phyloP scores from a whole-genome alignment of 257 asterid genomes.

The Cordia subcordata region DNA sequence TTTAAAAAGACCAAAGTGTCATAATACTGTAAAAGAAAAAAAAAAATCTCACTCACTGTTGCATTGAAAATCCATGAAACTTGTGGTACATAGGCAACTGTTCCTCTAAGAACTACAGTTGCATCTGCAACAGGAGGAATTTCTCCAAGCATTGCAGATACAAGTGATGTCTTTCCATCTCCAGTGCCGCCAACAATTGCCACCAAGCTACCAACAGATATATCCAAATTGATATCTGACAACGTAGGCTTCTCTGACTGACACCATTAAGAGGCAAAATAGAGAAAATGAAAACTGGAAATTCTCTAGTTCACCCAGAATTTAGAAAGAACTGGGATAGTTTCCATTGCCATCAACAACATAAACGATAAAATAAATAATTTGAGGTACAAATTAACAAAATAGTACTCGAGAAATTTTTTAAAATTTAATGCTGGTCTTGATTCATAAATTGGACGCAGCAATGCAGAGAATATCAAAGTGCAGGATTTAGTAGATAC shows the following conservation, averaged over 20 bases:
- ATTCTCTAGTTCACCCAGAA: not conserved
- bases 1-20: too few species aligned
- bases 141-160: conserved; percentile 98
- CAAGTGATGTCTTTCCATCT: conserved; percentile 95
- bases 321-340: not conserved
- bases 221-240: conserved; percentile 65
- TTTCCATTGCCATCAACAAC: not conserved
- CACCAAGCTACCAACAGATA: conserved; percentile 81
- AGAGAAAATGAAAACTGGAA: not conserved
- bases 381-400: too few species aligned
- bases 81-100: conserved; percentile 92
- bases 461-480: too few species aligned
- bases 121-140: conserved; percentile 69
- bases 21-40: not conserved
- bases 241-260: conserved; percentile 74
- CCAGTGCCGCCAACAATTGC: conserved; percentile 97
- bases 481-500: too few species aligned
- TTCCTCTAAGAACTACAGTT: conserved; percentile 67
- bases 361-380: too few species aligned
- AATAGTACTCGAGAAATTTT: too few species aligned
- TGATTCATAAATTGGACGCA: too few species aligned
- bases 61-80: conserved; percentile 99
- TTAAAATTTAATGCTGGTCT: too few species aligned
- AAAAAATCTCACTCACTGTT: conserved; percentile 50
- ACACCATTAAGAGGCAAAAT: conserved; percentile 31